These are phyloP conservation scores for Cladosporium oxysporum DNA, from an alignment of 2,329 filamentous ascomycete species.

Conservation along the genomic window DNA sequence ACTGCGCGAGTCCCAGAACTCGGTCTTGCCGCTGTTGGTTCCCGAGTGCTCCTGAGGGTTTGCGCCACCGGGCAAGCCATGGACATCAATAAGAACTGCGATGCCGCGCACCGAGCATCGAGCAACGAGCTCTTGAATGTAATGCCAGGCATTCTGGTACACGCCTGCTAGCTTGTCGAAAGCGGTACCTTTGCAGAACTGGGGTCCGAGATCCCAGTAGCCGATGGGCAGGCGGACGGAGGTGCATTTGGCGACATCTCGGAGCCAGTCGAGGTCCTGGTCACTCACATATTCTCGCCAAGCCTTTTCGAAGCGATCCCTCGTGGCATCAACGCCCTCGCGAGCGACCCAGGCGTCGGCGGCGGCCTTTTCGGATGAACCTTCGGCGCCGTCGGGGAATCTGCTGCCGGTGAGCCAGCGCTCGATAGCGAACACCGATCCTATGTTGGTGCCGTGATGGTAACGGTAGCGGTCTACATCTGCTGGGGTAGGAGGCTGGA, in stretches of 20 bases:
- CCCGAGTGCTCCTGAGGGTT: conserved; percentile 59
- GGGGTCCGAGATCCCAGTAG: conserved; percentile 57
- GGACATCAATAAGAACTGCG: conserved; percentile 59
- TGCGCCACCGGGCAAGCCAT: conserved; percentile 60
- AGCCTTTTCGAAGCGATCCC: conserved; percentile 54
- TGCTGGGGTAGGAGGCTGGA: conserved; percentile 41
- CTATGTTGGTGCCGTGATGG: conserved; percentile 61
- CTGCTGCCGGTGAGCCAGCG: conserved; percentile 57
- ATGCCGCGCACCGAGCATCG: conserved; percentile 52
- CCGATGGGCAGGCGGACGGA: conserved; percentile 62
- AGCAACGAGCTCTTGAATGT: conserved; percentile 50
- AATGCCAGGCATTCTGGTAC: conserved; percentile 56
- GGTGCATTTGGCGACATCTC: conserved; percentile 55
- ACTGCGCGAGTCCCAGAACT: conserved; percentile 50
- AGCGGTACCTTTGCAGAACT: conserved; percentile 53
- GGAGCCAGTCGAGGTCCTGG: conserved; percentile 56
- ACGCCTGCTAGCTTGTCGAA: conserved; percentile 53
- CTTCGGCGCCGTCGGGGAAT: conserved; percentile 48
- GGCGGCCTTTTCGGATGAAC: conserved; percentile 55
- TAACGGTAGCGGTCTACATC: conserved; percentile 58
- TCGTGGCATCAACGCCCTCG: conserved; percentile 52
- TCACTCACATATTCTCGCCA: conserved; percentile 56
- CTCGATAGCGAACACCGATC: conserved; percentile 62
- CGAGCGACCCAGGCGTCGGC: conserved; percentile 50
- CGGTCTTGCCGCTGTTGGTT: conserved; percentile 53